These are phyloP conservation scores for Chlamydomonas eustigma DNA, from an alignment of 139 green algal genomes.

Conservation along the genomic window DNA sequence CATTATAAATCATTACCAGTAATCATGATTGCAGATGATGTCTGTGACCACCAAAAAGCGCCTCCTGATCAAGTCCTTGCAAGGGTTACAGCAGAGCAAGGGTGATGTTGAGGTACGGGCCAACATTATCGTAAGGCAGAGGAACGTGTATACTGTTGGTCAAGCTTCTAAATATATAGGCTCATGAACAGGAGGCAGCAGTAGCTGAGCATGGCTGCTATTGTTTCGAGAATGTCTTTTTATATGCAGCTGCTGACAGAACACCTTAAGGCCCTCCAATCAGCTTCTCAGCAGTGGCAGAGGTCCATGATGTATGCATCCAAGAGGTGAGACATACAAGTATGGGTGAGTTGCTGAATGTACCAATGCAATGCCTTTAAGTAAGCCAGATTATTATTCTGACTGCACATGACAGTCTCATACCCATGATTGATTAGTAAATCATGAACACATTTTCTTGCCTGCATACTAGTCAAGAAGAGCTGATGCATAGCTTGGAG, in stretches of 20 bases:
- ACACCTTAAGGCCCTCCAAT: constrained; percentile 39
- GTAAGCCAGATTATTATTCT: no score
- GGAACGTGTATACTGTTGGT: no score
- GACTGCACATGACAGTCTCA: background rate
- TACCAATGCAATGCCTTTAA: no score
- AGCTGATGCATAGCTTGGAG: constrained; percentile 44
- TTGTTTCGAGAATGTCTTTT: no score
- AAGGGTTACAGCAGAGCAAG: constrained; percentile 25
- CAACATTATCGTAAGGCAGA: no score
- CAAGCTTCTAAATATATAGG: no score
- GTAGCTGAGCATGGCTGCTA: no score
- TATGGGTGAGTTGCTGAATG: background rate
- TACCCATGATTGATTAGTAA: background rate
- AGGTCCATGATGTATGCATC: constrained; percentile 42
- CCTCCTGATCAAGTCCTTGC: constrained; percentile 22
- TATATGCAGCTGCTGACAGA: constrained; percentile 28
- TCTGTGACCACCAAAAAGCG: constrained; percentile 42
- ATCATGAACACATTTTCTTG: background rate
- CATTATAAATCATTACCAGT: background rate
- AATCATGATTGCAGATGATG: constrained; percentile 19
- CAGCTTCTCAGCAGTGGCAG: constrained; percentile 42
- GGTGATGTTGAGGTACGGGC: constrained; percentile 20
- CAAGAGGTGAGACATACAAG: constrained; percentile 28
- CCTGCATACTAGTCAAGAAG: constrained; percentile 27
- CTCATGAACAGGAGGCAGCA: no score